phyloP scores from a whole-genome alignment of 176 grass and related monocot species.

The Hordeum vulgare region DNA sequence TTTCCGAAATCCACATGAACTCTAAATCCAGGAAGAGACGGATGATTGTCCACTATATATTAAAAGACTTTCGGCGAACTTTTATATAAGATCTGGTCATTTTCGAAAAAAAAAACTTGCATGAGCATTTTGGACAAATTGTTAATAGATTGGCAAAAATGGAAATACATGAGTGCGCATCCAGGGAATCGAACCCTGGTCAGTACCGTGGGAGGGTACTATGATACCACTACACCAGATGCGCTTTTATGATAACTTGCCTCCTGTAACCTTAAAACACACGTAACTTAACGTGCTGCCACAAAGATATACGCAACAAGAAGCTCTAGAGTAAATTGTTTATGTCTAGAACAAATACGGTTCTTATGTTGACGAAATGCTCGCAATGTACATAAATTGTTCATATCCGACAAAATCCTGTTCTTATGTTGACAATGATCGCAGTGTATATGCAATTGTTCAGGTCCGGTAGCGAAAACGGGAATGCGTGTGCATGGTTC shows the following conservation, averaged over 20 bases:
- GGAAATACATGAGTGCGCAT: conserved; percentile 25
- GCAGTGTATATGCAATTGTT: too few relatives aligned
- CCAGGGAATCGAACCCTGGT: conserved; percentile 98
- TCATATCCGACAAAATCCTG: too few relatives aligned
- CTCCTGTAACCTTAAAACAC: too few relatives aligned
- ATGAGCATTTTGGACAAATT: too few relatives aligned
- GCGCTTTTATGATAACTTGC: background rate
- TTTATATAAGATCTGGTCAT: accelerated
- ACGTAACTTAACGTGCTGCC: accelerated
- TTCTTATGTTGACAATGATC: background rate
- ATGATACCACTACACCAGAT: conserved; percentile 99
- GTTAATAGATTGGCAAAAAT: too few relatives aligned
- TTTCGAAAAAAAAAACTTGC: too few relatives aligned
- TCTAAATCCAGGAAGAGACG: too few relatives aligned
- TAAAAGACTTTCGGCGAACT: too few relatives aligned
- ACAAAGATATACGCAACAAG: background rate
- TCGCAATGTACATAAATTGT: background rate
- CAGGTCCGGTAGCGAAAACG: too few relatives aligned
- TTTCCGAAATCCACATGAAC: too few relatives aligned
- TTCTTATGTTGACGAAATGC: background rate
- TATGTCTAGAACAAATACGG: background rate
- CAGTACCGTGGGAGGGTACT: conserved; percentile 99
- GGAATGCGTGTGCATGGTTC: too few relatives aligned
- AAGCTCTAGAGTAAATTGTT: background rate
- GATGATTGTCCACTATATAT: too few relatives aligned